Conservation (phyloP, 805 yeast genomes). For the Candida endomychidarum region DNA sequence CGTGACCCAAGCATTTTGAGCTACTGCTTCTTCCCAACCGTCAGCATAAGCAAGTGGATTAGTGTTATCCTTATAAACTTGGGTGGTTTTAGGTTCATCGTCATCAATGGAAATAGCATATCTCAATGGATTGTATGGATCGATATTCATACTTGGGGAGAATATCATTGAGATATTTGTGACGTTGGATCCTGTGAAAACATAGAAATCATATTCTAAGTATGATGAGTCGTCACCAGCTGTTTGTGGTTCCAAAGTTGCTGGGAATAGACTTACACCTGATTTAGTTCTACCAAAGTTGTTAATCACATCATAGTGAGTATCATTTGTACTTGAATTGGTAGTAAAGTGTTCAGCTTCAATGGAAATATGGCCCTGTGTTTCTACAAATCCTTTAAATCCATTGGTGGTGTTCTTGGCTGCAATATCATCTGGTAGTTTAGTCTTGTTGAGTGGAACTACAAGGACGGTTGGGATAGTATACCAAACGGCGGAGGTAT, state of each 20-base stretch:
- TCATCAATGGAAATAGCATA: constrained; percentile 25
- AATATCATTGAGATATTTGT: constrained; percentile 17
- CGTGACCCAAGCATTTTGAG: constrained; percentile 15
- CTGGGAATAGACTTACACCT: constrained; percentile 19
- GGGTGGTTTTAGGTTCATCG: constrained; percentile 18
- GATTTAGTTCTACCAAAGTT: constrained; percentile 18
- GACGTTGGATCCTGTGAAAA: constrained; percentile 16
- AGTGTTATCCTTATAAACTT: constrained; percentile 17
- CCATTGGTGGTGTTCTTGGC: not conserved
- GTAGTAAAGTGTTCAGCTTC: constrained; percentile 18
- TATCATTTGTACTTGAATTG: constrained; percentile 12
- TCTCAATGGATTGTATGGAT: constrained; percentile 19
- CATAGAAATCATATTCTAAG: constrained; percentile 19
- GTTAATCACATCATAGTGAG: constrained; percentile 13
- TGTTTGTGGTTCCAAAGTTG: constrained; percentile 16
- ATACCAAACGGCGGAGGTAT: constrained; percentile 9
- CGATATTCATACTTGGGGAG: constrained; percentile 22
- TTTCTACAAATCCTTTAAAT: constrained; percentile 17
- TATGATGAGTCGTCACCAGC: constrained; percentile 14
- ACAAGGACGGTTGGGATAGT: constrained; percentile 12
- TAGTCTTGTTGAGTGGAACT: constrained; percentile 16
- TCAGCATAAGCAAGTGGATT: constrained; percentile 17
- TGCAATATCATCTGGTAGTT: constrained; percentile 7
- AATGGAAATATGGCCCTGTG: constrained; percentile 16
- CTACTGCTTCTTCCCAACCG: constrained; percentile 18